phyloP scores from a whole-genome alignment of 192 early-diverging fungal genomes.

The Coemansia sp. region DNA sequence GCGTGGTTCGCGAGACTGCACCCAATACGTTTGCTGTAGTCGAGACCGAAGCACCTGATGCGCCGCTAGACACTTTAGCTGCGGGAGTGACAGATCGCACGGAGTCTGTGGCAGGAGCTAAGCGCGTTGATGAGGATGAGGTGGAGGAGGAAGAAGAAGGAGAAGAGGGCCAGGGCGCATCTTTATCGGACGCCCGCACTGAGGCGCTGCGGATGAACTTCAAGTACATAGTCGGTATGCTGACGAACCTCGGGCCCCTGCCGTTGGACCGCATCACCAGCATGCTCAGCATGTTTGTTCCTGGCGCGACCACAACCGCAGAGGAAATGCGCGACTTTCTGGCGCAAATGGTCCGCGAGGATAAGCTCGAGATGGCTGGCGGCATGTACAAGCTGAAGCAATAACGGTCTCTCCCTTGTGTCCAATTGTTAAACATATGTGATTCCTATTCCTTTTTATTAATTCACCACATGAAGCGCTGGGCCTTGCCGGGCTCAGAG shows the following conservation, averaged over 20 bases:
- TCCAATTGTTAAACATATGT: too few species aligned
- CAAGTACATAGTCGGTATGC: constrained; percentile 57
- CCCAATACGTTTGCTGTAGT: constrained; percentile 17
- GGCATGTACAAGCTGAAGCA: constrained; percentile 49
- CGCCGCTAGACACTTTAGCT: neutral
- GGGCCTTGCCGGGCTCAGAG: constrained; percentile 62
- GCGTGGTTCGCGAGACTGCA: constrained; percentile 35
- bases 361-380: constrained; percentile 45
- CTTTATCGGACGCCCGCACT: constrained; percentile 9
- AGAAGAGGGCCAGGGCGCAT: neutral
- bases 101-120: neutral
- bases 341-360: constrained; percentile 54
- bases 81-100: neutral
- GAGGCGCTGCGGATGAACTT: constrained; percentile 55
- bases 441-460: neutral
- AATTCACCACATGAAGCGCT: constrained; percentile 92
- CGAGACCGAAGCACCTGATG: constrained; percentile 8
- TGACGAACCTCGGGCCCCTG: constrained; percentile 59
- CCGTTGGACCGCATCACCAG: constrained; percentile 56
- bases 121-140: constrained; percentile 1
- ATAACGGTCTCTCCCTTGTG: neutral
- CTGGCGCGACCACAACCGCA: constrained; percentile 34
- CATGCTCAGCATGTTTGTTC: constrained; percentile 58
- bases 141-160: neutral
- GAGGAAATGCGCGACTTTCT: constrained; percentile 51